phyloP scores from a whole-genome alignment of 371 early-diverging fungal species.

The Sporodiniella umbellata region DNA sequence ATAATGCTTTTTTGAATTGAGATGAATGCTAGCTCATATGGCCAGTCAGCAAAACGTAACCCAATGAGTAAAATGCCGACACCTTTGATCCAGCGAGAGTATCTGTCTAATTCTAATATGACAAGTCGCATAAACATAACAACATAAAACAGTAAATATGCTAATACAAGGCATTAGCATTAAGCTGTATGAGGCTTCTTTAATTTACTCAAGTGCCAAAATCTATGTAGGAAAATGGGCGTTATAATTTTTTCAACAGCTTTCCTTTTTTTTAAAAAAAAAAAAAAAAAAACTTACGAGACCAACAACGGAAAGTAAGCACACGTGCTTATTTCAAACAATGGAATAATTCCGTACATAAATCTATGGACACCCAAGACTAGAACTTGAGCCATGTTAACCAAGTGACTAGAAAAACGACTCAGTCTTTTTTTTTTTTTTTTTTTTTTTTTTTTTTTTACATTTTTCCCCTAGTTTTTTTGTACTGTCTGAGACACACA shows the following conservation, averaged over 20 bases:
- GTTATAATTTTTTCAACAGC: not conserved
- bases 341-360: slow-evolving; percentile 38
- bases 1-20: slow-evolving; percentile 17
- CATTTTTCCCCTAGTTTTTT: slow-evolving; percentile 41
- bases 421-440: not conserved
- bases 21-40: slow-evolving; percentile 37
- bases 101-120: slow-evolving; percentile 30
- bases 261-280: not conserved
- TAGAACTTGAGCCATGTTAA: slow-evolving; percentile 39
- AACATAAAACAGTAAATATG: slow-evolving; percentile 33
- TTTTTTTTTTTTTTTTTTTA: slow-evolving; percentile 6
- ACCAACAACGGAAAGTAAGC: slow-evolving; percentile 43
- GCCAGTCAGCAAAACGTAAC: slow-evolving; percentile 48
- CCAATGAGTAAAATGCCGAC: slow-evolving; percentile 31
- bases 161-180: slow-evolving; percentile 3
- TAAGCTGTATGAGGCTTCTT: too few relatives aligned
- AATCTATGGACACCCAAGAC: slow-evolving; percentile 32
- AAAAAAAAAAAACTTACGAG: slow-evolving; percentile 35
- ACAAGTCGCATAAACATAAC: slow-evolving; percentile 47
- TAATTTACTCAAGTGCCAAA: not conserved
- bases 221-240: too few relatives aligned
- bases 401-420: slow-evolving; percentile 28
- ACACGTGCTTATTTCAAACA: slow-evolving; percentile 43
- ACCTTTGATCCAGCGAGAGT: slow-evolving; percentile 37
- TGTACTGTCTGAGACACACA: slow-evolving; percentile 33